Evolutionary conservation across 225 moss, liverwort and hornwort genomes (phyloP).

Genomic region (Physcomitrellopsis africana): DNA sequence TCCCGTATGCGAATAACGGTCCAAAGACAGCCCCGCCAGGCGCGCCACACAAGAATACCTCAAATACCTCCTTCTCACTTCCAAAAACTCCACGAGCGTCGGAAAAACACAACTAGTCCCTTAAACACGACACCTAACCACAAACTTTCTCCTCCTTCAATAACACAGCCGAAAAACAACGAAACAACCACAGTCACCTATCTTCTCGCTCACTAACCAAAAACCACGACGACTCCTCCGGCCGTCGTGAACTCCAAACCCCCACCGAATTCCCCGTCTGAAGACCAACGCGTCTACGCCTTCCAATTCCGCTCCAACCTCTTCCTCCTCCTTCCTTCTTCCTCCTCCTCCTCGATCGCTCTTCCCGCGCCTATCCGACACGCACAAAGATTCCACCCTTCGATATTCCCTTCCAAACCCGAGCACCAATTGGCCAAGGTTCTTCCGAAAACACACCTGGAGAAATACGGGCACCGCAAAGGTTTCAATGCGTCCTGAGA

Average conservation of each 20-base stretch:
- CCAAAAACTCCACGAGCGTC: not conserved
- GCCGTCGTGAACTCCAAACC: not conserved
- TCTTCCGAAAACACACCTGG: slow-evolving; percentile 1
- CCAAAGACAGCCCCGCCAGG: not conserved
- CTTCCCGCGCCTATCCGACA: not conserved
- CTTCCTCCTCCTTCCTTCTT: not conserved
- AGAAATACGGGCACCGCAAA: not conserved
- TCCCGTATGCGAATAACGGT: slow-evolving; percentile 5
- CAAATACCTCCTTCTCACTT: slow-evolving; percentile 21
- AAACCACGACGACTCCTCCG: not conserved
- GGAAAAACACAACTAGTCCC: not conserved
- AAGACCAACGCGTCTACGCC: not conserved
- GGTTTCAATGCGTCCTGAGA: slow-evolving; percentile 8
- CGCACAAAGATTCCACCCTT: not conserved
- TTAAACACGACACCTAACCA: slow-evolving; percentile 13
- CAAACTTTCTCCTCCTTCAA: slow-evolving; percentile 12
- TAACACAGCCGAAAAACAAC: not conserved
- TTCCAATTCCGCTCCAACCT: slow-evolving; percentile 4
- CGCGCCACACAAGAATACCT: slow-evolving; percentile 4
- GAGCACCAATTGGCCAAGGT: not conserved
- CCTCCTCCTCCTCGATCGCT: slow-evolving; percentile 4
- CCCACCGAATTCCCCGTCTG: not conserved
- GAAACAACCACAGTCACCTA: slow-evolving; percentile 5
- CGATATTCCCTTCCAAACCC: slow-evolving; percentile 14
- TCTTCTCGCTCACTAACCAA: not conserved